phyloP scores from a whole-genome alignment of 2,329 filamentous ascomycete species.

The Dendryphion nanum region DNA sequence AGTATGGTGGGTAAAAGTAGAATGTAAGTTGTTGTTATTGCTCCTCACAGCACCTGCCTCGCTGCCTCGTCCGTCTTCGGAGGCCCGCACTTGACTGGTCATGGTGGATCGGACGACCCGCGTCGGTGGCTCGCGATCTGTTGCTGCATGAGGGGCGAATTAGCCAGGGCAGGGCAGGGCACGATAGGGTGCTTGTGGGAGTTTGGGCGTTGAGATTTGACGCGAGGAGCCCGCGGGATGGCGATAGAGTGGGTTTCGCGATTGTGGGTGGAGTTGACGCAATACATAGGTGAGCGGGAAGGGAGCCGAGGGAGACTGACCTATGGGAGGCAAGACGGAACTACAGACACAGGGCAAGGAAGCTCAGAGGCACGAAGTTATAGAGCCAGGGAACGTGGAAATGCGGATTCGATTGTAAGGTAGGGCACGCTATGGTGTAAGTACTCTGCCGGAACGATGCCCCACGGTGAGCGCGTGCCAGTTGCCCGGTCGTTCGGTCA shows the following conservation, averaged over 20 bases:
- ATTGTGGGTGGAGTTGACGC: constrained; percentile 8
- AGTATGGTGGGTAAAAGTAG: background rate
- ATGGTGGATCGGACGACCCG: constrained; percentile 1
- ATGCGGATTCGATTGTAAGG: no score
- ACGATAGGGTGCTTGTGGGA: no score
- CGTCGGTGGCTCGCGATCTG: background rate
- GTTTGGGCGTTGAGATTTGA: background rate
- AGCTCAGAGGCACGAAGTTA: no score
- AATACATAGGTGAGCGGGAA: background rate
- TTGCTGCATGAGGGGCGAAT: background rate
- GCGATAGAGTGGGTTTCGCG: constrained; percentile 4
- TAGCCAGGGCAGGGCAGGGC: no score
- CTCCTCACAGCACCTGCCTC: background rate
- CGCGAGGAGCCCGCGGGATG: background rate
- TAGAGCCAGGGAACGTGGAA: no score
- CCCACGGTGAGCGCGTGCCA: no score
- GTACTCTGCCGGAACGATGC: no score
- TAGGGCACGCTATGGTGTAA: no score
- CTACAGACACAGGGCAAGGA: no score
- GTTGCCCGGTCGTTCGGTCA: no score
- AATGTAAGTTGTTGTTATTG: background rate
- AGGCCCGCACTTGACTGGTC: constrained; percentile 1
- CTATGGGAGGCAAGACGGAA: background rate
- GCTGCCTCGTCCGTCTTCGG: background rate
- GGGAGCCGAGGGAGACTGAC: background rate